Percentiles rank a stretch among this genome's conserved stretches.
phyloP scores from a whole-genome alignment of 2,329 filamentous ascomycete genomes.

The Aspergillus ruber region DNA sequence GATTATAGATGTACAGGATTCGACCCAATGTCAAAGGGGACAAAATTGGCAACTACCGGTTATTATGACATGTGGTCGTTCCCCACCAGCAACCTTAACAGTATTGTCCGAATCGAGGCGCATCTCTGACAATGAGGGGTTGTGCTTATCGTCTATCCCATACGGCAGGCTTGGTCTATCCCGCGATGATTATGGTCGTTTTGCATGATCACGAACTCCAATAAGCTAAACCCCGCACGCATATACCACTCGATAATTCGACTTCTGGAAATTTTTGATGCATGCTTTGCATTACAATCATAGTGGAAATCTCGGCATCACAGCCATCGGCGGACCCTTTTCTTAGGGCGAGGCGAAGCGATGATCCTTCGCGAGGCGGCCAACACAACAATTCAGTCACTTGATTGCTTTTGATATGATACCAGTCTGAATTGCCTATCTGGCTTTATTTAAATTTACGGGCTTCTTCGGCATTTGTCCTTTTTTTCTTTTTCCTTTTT shows the following conservation, averaged over 20 bases:
- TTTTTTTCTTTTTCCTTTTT: too few relatives aligned
- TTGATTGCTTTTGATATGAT: too few relatives aligned
- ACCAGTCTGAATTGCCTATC: too few relatives aligned
- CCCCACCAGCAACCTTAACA: not conserved
- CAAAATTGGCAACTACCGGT: not conserved
- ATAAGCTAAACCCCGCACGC: too few relatives aligned
- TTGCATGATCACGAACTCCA: too few relatives aligned
- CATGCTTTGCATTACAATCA: not conserved
- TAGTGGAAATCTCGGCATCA: not conserved
- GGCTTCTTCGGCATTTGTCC: too few relatives aligned
- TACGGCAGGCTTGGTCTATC: too few relatives aligned
- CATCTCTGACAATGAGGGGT: too few relatives aligned
- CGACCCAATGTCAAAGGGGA: not conserved
- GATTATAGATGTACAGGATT: not conserved
- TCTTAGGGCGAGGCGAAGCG: not conserved
- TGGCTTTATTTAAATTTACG: too few relatives aligned
- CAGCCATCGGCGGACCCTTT: not conserved
- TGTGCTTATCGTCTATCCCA: too few relatives aligned
- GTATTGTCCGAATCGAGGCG: not conserved
- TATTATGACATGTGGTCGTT: too few relatives aligned
- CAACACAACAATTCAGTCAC: not conserved
- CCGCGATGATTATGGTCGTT: too few relatives aligned
- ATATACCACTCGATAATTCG: not conserved
- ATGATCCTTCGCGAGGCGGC: slow-evolving; percentile 4
- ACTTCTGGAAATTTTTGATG: not conserved